A percentile compares a stretch with the other conserved stretches of the same genome.
These are phyloP conservation scores for Climacium dendroides DNA, from an alignment of 225 moss, liverwort and hornwort species.

Conservation along the genomic window DNA sequence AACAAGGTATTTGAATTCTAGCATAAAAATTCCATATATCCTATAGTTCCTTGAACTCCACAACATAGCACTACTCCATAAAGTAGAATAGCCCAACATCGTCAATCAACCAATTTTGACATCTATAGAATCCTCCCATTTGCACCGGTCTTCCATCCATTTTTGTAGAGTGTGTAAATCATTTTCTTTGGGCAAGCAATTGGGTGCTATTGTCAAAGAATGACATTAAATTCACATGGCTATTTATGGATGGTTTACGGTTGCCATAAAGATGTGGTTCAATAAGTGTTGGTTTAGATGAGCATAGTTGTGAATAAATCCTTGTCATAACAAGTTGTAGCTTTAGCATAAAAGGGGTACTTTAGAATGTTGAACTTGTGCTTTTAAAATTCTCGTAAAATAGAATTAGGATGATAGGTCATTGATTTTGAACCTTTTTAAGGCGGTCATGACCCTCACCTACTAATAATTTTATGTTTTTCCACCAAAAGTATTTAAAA, in stretches of 20 bases:
- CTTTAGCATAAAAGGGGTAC: background rate
- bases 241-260: no score
- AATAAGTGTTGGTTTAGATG: background rate
- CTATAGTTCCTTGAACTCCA: no score
- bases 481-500: background rate
- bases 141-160: no score
- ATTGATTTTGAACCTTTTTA: background rate
- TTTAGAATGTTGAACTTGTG: background rate
- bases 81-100: background rate
- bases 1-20: no score
- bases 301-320: background rate
- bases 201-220: no score
- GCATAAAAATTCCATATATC: no score
- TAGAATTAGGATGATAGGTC: rapidly evolving
- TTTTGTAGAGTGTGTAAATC: no score
- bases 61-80: no score
- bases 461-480: background rate
- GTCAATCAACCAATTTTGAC: background rate
- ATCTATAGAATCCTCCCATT: background rate
- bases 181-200: no score
- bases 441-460: no score
- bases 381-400: background rate
- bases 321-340: background rate
- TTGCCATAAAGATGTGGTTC: background rate
- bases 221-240: no score